Evolutionary conservation across 192 early-diverging fungal genomes (phyloP).

Genomic region (Chytriomyces confervae): DNA sequence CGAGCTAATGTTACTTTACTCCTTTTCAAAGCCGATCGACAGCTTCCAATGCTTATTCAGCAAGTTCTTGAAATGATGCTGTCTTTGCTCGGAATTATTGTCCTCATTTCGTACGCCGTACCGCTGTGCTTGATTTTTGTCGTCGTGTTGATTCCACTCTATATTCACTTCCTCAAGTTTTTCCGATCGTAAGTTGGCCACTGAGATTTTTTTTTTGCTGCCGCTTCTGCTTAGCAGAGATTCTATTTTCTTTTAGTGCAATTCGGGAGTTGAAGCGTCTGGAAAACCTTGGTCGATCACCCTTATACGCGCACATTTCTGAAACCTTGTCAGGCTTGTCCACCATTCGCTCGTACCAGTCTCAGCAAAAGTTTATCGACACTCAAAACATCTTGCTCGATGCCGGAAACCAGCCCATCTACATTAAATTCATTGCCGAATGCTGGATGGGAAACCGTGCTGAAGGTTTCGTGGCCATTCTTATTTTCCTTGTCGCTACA

Average conservation of each 20-base stretch:
- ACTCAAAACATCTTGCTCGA: constrained; percentile 71
- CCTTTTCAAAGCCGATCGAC: not conserved
- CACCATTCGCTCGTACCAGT: constrained; percentile 86
- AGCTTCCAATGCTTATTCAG: constrained; percentile 23
- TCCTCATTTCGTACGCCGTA: constrained; percentile 67
- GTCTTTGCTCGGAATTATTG: constrained; percentile 53
- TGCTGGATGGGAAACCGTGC: constrained; percentile 31
- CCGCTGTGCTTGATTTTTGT: constrained; percentile 72
- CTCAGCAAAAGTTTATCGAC: constrained; percentile 73
- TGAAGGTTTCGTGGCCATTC: constrained; percentile 29
- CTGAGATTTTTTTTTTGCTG: not conserved
- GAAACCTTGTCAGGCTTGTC: constrained; percentile 77
- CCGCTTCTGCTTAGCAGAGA: not conserved
- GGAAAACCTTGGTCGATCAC: constrained; percentile 80
- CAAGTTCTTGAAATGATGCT: constrained; percentile 23
- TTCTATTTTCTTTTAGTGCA: not conserved
- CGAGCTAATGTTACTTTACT: constrained; percentile 17
- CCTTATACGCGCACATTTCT: constrained; percentile 68
- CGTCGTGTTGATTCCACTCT: constrained; percentile 22
- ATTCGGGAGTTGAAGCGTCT: constrained; percentile 89
- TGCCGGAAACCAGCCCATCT: constrained; percentile 61
- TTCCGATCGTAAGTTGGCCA: constrained; percentile 18
- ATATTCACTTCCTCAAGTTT: constrained; percentile 29
- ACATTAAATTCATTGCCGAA: constrained; percentile 12
- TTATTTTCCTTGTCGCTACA: constrained; percentile 18